A percentile compares a stretch with the other conserved stretches of the same genome.
Evolutionary conservation across 768 basidiomycete species (phyloP).

Genomic region (Tricholoma flavovirens): DNA sequence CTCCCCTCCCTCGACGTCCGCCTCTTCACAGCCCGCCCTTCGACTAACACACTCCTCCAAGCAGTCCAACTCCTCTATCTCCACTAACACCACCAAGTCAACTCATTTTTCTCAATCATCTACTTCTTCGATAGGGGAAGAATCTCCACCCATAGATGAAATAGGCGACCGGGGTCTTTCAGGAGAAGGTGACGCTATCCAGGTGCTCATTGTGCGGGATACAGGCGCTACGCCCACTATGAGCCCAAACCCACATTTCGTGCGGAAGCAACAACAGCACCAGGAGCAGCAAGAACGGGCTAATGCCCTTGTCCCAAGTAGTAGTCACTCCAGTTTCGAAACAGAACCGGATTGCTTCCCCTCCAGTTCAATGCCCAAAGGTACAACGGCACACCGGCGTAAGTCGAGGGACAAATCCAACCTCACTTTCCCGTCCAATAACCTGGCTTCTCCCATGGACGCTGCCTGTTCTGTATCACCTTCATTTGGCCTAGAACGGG

Average conservation of each 20-base stretch:
- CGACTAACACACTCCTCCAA: constrained; percentile 8
- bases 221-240: constrained; percentile 45
- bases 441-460: neutral
- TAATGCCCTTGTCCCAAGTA: neutral
- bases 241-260: constrained; percentile 44
- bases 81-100: constrained; percentile 19
- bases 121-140: constrained; percentile 38
- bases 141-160: constrained; percentile 11
- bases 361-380: constrained; percentile 4
- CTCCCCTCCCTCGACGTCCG: constrained; percentile 14
- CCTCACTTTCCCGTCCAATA: neutral
- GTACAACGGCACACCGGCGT: constrained; percentile 16
- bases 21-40: constrained; percentile 3
- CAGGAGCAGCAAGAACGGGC: constrained; percentile 12
- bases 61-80: constrained; percentile 11
- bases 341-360: constrained; percentile 5
- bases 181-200: constrained; percentile 18
- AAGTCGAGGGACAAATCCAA: constrained; percentile 17
- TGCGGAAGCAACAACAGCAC: constrained; percentile 20
- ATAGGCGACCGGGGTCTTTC: constrained; percentile 5
- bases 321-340: constrained; percentile 2
- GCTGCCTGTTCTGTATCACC: constrained; percentile 9
- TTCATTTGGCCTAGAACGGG: constrained; percentile 4
- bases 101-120: constrained; percentile 42
- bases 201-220: constrained; percentile 40